These are phyloP conservation scores for Sonneratia caseolaris DNA, from an alignment of 345 rosid species.

Conservation along the genomic window DNA sequence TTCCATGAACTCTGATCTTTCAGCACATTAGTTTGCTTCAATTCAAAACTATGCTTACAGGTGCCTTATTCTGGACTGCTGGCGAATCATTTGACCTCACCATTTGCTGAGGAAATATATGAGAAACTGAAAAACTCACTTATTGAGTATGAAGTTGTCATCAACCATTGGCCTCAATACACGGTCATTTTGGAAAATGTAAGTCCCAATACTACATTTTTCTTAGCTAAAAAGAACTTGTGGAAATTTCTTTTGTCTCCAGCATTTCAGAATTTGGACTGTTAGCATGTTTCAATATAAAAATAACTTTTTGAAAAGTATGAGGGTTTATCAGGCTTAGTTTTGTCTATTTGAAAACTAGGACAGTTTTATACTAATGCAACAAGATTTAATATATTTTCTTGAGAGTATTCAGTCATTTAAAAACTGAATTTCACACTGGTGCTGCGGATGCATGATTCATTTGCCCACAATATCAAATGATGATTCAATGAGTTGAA, in stretches of 20 bases:
- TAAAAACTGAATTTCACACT: not conserved
- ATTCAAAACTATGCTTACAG: conserved; percentile 22
- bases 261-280: not conserved
- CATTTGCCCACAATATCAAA: too few species aligned
- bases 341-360: not conserved
- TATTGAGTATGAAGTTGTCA: conserved; percentile 72
- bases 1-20: not conserved
- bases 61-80: conserved; percentile 80
- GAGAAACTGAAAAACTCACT: conserved; percentile 68
- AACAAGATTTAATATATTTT: not conserved
- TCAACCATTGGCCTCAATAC: conserved; percentile 90
- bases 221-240: not conserved
- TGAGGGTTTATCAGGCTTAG: not conserved
- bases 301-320: too few species aligned
- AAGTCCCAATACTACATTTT: conserved; percentile 16
- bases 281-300: too few species aligned
- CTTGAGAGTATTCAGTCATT: not conserved
- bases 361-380: not conserved
- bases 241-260: not conserved
- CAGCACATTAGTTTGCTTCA: not conserved
- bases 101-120: conserved; percentile 91
- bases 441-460: not conserved
- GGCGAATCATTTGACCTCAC: conserved; percentile 83
- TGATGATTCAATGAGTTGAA: too few species aligned
- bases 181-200: conserved; percentile 79